A percentile compares a stretch with the other conserved stretches of the same genome.
Conservation (phyloP, 768 basidiomycete genomes). For the Naganishia vishniacii region DNA sequence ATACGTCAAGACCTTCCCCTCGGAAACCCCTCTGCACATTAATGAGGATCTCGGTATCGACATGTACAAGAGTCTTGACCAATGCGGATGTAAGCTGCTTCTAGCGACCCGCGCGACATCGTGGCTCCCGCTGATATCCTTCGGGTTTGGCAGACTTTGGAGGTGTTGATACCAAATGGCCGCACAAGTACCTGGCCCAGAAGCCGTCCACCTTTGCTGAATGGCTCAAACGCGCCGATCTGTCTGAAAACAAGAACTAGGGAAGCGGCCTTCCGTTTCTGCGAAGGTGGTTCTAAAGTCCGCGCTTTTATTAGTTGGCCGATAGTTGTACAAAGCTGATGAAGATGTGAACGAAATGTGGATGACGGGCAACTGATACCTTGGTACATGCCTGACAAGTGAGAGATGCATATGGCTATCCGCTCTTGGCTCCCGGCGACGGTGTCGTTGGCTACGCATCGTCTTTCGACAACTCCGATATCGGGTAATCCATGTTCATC, state of each 20-base stretch:
- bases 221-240: slow-evolving; percentile 14
- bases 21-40: slow-evolving; percentile 14
- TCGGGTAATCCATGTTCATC: too few relatives aligned
- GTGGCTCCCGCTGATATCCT: neutral
- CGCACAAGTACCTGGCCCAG: slow-evolving; percentile 20
- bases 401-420: too few relatives aligned
- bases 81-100: slow-evolving; percentile 15
- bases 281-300: neutral
- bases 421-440: too few relatives aligned
- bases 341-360: too few relatives aligned
- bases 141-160: neutral
- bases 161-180: slow-evolving; percentile 12
- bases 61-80: neutral
- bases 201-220: slow-evolving; percentile 14
- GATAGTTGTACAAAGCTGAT: too few relatives aligned
- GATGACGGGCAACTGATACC: too few relatives aligned
- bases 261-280: neutral
- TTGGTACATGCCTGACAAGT: too few relatives aligned
- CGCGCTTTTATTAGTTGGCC: too few relatives aligned
- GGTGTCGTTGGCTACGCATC: too few relatives aligned
- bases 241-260: slow-evolving; percentile 3
- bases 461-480: too few relatives aligned
- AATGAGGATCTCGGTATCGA: slow-evolving; percentile 15
- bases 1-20: neutral
- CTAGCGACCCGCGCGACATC: neutral